A percentile compares a stretch with the other conserved stretches of the same genome.
phyloP scores from a whole-genome alignment of 352 stramenopile species.

The Saprolegnia parasitica region DNA sequence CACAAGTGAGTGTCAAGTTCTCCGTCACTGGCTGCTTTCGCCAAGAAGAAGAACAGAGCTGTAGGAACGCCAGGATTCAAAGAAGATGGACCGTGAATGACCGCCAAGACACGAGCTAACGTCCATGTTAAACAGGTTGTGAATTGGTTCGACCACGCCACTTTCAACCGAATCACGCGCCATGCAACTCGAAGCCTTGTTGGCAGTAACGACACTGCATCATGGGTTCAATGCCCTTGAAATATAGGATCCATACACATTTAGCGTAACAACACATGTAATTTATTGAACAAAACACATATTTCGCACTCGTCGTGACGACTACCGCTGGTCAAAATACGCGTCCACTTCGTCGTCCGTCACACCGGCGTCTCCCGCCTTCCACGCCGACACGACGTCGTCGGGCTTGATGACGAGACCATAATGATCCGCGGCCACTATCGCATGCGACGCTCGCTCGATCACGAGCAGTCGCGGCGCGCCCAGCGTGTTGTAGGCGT shows the following conservation, averaged over 20 bases:
- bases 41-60: too few species aligned
- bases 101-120: too few species aligned
- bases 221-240: not conserved
- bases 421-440: not conserved
- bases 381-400: conserved; percentile 1
- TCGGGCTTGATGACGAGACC: conserved; percentile 13
- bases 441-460: not conserved
- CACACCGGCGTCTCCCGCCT: not conserved
- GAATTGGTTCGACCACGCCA: not conserved
- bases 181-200: not conserved
- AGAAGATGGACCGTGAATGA: too few species aligned
- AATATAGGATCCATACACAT: not conserved
- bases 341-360: conserved; percentile 10
- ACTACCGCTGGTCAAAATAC: conserved; percentile 2
- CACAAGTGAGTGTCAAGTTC: too few species aligned
- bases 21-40: too few species aligned
- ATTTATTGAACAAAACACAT: not conserved
- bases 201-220: not conserved
- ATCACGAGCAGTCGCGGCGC: conserved; percentile 9
- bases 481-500: conserved; percentile 9
- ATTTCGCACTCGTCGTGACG: not conserved
- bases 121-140: too few species aligned
- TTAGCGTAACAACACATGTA: not conserved
- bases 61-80: too few species aligned
- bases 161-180: not conserved